Evolutionary conservation across 371 early-diverging fungal genomes (phyloP).

Genomic region (Rhizopus microsporus): DNA sequence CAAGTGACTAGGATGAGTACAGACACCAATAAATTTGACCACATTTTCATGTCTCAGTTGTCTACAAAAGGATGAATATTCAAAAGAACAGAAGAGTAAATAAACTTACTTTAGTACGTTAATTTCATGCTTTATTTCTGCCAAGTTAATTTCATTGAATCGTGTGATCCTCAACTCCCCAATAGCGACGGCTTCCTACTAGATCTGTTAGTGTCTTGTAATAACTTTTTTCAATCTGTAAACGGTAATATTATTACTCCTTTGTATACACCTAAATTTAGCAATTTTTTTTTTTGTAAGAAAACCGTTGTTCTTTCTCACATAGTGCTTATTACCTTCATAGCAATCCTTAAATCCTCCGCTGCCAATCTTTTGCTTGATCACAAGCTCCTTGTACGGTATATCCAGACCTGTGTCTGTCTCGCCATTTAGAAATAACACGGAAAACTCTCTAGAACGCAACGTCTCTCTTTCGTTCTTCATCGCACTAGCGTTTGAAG

Average conservation of each 20-base stretch:
- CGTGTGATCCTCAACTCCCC: slow-evolving; percentile 67
- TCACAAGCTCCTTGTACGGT: slow-evolving; percentile 53
- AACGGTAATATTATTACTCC: not conserved
- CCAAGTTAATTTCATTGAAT: slow-evolving; percentile 70
- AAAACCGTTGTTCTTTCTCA: slow-evolving; percentile 22
- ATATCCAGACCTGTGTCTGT: slow-evolving; percentile 57
- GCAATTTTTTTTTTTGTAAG: not conserved
- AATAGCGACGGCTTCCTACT: slow-evolving; percentile 69
- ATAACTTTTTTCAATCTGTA: too few relatives aligned
- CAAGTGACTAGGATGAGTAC: slow-evolving; percentile 65
- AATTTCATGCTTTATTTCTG: slow-evolving; percentile 78
- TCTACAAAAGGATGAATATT: slow-evolving; percentile 24
- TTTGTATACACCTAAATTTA: not conserved
- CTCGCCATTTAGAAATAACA: slow-evolving; percentile 47
- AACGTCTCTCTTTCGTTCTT: slow-evolving; percentile 33
- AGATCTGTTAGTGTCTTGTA: too few relatives aligned
- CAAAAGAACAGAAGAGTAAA: not conserved
- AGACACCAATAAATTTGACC: slow-evolving; percentile 76
- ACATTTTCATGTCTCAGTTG: slow-evolving; percentile 81
- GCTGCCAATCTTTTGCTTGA: slow-evolving; percentile 71
- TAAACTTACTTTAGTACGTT: slow-evolving; percentile 67
- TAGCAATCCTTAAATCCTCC: slow-evolving; percentile 85
- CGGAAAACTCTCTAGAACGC: slow-evolving; percentile 56
- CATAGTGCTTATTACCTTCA: slow-evolving; percentile 60
- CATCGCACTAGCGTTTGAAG: slow-evolving; percentile 28